Evolutionary conservation across 2,329 filamentous ascomycete genomes (phyloP), one percentile per base, ranked within the genome.

Genomic region (Neocatenulostroma microsporum): DNA sequence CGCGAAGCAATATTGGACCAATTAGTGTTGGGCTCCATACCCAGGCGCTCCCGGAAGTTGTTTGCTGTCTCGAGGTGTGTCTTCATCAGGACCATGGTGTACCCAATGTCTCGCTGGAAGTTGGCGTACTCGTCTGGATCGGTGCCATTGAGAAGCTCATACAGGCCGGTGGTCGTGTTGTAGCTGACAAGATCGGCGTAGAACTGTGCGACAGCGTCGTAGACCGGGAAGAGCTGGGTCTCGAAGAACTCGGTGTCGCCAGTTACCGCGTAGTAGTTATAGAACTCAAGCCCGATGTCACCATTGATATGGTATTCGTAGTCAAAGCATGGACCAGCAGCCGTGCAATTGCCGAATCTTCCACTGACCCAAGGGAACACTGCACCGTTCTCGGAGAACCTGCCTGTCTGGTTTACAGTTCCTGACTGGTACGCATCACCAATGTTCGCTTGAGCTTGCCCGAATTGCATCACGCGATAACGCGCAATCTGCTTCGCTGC

Each of bases 101-200:
- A 85, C 2, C 75, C 80, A n/a, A 76, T 74, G 21, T 81, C 80
- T 47, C 82, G 72, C 35, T 80, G 63, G 36, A 54, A 54, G 47
- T 83, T 82, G 7, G 80, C 79, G 48, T 80, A 83, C 53, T 83
- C 80, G 61, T 77, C 74, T 2, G 82, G 82, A 57, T 86, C 82
- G 0, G 82, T 85, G 60, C 82, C 79, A 45, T 85, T 82, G 11
- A 61, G 72, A 28, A 67, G 61, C 40, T 62, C 50, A 34, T 73
- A 66, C 2, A 63, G 63, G 51, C 67, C 70, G 3, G 62, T 64
- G 0, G 72, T 72, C 12, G 70, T 67, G 47, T 84, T 82, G 46
- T 63, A 76, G 29, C 69, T 64, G 2, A 84, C 56, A 1, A 82
- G 44, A 41, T 83, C 68, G 0, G 69, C 66, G 45, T 74, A 81